A percentile compares a stretch with the other conserved stretches of the same genome.
These are phyloP conservation scores for Penicillium argentinense DNA, from an alignment of 495 filamentous ascomycete species.

Conservation along the genomic window DNA sequence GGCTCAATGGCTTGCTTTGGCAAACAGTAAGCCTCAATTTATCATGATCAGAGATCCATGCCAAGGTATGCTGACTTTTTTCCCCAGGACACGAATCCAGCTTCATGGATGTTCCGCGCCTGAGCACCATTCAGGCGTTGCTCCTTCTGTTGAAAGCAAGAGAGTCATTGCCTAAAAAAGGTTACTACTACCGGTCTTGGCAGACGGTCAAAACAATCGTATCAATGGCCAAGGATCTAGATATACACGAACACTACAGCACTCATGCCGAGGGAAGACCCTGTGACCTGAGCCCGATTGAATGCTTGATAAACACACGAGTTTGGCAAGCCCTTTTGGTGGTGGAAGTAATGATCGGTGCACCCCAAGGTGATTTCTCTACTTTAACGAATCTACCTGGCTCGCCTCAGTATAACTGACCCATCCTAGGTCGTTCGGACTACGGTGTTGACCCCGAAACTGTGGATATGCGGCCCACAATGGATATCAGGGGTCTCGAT, in stretches of 20 bases:
- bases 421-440: slow-evolving; percentile 71
- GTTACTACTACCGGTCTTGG: slow-evolving; percentile 98
- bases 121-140: slow-evolving; percentile 93
- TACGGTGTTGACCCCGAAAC: slow-evolving; percentile 72
- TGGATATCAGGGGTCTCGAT: slow-evolving; percentile 65
- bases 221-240: slow-evolving; percentile 90
- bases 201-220: slow-evolving; percentile 92
- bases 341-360: slow-evolving; percentile 90
- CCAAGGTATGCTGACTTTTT: slow-evolving; percentile 20
- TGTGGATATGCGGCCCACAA: slow-evolving; percentile 71
- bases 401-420: not conserved
- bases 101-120: slow-evolving; percentile 89
- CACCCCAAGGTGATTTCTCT: slow-evolving; percentile 73
- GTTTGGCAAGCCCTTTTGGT: slow-evolving; percentile 91
- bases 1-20: slow-evolving; percentile 91
- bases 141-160: slow-evolving; percentile 87
- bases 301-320: slow-evolving; percentile 80
- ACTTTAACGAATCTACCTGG: slow-evolving; percentile 6
- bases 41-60: not conserved
- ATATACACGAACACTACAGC: slow-evolving; percentile 82
- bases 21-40: slow-evolving; percentile 65
- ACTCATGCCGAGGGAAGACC: slow-evolving; percentile 68
- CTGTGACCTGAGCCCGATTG: slow-evolving; percentile 66
- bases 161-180: slow-evolving; percentile 86
- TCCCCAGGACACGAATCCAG: slow-evolving; percentile 83